These are phyloP conservation scores for Lichtheimia ornata DNA, from an alignment of 371 early-diverging fungal species.

Conservation along the genomic window DNA sequence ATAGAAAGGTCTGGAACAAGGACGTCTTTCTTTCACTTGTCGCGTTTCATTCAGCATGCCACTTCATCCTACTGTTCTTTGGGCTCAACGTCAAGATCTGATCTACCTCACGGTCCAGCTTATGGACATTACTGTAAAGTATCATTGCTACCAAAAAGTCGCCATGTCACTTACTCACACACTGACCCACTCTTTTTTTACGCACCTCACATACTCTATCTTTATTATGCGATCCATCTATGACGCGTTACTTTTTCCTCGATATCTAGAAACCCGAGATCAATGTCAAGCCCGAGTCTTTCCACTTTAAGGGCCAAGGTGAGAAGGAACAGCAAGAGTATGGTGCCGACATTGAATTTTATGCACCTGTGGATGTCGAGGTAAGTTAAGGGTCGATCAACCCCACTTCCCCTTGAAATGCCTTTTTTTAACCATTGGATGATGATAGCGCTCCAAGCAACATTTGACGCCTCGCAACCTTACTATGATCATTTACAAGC, in stretches of 20 bases:
- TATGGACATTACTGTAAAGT: constrained; percentile 64
- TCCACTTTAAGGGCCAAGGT: constrained; percentile 69
- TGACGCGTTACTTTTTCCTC: not conserved
- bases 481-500: constrained; percentile 69
- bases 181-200: no score
- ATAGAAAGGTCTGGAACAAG: no score
- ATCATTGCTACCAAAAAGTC: not conserved
- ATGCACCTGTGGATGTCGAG: constrained; percentile 71
- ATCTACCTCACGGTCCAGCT: constrained; percentile 87
- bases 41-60: constrained; percentile 27
- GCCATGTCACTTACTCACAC: no score
- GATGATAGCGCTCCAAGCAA: constrained; percentile 65
- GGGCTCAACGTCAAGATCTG: constrained; percentile 89
- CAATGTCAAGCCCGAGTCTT: constrained; percentile 53
- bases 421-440: not conserved
- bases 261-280: constrained; percentile 49
- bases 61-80: constrained; percentile 77
- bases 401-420: not conserved
- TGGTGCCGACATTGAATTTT: constrained; percentile 77
- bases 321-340: constrained; percentile 71
- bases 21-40: not conserved
- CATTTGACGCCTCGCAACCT: constrained; percentile 70
- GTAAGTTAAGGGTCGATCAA: constrained; percentile 36
- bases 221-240: no score
- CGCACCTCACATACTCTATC: no score